Base-by-base conservation (phyloP, 768 basidiomycete species). In the Hygrocybe punicea region DNA sequence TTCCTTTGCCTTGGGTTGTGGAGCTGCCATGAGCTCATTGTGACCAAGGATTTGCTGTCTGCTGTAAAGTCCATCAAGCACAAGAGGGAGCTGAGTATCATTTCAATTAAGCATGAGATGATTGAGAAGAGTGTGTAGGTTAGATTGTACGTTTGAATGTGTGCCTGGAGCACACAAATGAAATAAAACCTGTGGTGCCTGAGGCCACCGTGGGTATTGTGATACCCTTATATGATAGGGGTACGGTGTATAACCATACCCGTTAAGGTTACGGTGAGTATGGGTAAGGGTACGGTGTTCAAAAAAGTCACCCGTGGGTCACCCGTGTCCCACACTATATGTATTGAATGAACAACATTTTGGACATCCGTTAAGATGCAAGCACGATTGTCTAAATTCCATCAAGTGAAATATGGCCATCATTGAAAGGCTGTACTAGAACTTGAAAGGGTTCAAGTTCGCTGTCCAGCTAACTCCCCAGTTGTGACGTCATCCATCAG, bases 1-100 rank as follows among this genome's bases (percentile, higher is more conserved):
- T 9, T 37, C 36, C 36, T 37, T 9, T 37, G 36, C 36, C 36
- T 37, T 37, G 65, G 63, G 2, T 56, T 53, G 21, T 64, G 65
- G 65, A 47, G 59, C 2, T 29, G 56, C 4, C 50, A 58, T 21
- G 52, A 62, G 19, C 46, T 63, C 16, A n/a, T 62, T 14, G 16
- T 51, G 46, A 57, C 46, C 37, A 39, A 46, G 6, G 61, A 60
- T 39, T 8, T 62, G 9, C 8, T 62, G 2, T 40, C 39, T 16
- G 61, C 19, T 51, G 49, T 51, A 6, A 51, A 23, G 14, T 11
- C 49, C 29, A 34, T 6, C 11, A 21, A 51, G 49, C 8, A 17
- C 10, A 47, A 47, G 23, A 47, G 19, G 45, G 19, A 10, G 45
- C 45, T 9, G 9, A 9, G 36, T n/a, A 37, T n/a, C 9, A n/a